These are phyloP conservation scores for Eucalyptus cloeziana DNA, from an alignment of 345 rosid genomes.

Conservation along the genomic window DNA sequence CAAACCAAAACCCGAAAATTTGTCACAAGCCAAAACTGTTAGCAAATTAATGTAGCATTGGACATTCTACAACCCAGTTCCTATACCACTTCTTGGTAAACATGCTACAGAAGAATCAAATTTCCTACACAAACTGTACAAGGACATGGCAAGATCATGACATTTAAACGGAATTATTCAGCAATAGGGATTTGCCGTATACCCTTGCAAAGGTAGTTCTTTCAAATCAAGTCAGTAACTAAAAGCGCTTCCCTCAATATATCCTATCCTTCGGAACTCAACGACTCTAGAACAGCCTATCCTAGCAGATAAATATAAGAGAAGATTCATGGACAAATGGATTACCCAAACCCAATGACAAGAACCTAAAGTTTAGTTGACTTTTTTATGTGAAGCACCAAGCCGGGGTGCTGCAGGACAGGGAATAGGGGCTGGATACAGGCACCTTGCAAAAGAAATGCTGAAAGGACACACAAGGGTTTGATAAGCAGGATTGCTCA, in stretches of 20 bases:
- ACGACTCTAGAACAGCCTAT: neutral
- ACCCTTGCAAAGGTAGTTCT: neutral
- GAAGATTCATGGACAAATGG: neutral
- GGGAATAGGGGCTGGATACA: neutral
- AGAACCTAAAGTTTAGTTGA: neutral
- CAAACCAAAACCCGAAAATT: neutral
- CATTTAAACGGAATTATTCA: neutral
- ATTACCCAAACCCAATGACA: neutral
- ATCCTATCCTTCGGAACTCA: neutral
- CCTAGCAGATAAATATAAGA: neutral
- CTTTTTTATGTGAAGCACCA: neutral
- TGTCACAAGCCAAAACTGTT: neutral
- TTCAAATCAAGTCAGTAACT: neutral
- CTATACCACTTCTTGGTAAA: neutral
- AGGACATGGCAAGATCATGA: neutral
- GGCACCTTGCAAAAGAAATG: neutral
- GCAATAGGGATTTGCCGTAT: neutral
- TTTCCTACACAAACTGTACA: neutral
- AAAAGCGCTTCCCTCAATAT: neutral
- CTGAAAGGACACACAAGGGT: neutral
- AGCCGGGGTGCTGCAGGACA: neutral
- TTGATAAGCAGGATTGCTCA: neutral
- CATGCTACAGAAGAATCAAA: neutral
- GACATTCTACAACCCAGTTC: neutral
- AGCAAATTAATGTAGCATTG: neutral